Percentiles rank a stretch among this genome's conserved stretches.
phyloP scores from a whole-genome alignment of 192 early-diverging fungal genomes.

The Linnemannia hyalina region DNA sequence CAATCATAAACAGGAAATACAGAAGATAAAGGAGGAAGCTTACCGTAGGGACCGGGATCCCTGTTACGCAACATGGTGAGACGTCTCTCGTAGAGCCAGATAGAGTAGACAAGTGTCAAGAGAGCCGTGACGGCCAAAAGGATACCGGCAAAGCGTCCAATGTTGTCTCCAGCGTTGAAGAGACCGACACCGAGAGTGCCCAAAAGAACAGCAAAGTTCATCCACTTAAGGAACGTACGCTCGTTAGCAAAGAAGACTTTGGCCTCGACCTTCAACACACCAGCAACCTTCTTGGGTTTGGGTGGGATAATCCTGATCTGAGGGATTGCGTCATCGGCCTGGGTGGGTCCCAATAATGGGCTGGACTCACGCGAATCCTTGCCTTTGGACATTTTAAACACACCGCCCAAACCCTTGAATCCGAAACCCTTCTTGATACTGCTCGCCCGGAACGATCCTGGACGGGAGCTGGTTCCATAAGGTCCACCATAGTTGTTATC shows the following conservation, averaged over 20 bases:
- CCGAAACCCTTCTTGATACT: slow-evolving; percentile 49
- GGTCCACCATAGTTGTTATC: slow-evolving; percentile 36
- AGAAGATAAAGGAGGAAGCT: neutral
- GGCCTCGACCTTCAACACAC: slow-evolving; percentile 80
- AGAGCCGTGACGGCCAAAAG: slow-evolving; percentile 79
- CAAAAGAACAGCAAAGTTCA: slow-evolving; percentile 80
- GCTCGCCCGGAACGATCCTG: slow-evolving; percentile 21
- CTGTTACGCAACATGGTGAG: slow-evolving; percentile 73
- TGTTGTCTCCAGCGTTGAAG: slow-evolving; percentile 80
- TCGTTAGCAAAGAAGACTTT: slow-evolving; percentile 93
- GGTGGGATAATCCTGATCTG: slow-evolving; percentile 55
- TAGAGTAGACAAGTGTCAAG: slow-evolving; percentile 77
- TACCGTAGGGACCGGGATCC: slow-evolving; percentile 68
- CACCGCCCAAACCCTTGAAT: slow-evolving; percentile 50
- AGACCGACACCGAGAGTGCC: slow-evolving; percentile 78
- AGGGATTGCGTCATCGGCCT: slow-evolving; percentile 20
- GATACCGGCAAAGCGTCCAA: slow-evolving; percentile 78
- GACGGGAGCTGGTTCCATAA: slow-evolving; percentile 18
- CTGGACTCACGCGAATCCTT: slow-evolving; percentile 35
- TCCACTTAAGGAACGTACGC: slow-evolving; percentile 87
- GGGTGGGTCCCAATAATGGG: slow-evolving; percentile 40
- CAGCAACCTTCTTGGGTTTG: slow-evolving; percentile 61
- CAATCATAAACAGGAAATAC: neutral
- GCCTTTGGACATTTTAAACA: slow-evolving; percentile 36
- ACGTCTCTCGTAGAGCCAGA: slow-evolving; percentile 79